Evolutionary conservation across 176 grass and related monocot genomes (phyloP).

Genomic region (Triticum urartu): DNA sequence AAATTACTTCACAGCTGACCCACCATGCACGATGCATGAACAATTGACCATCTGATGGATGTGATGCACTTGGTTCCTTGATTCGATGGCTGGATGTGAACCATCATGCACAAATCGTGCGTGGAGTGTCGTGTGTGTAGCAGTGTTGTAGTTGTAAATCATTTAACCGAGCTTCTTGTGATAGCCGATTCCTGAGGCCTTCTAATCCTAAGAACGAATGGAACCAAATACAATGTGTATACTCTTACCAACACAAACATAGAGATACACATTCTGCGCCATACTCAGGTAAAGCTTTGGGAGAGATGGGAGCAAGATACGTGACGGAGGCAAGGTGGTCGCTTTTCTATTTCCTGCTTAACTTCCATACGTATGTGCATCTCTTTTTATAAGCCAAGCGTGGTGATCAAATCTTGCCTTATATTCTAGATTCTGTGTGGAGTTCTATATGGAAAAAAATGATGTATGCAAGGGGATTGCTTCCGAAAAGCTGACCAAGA

Average conservation of each 20-base stretch:
- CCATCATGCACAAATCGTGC: too few relatives aligned
- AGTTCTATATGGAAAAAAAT: neutral
- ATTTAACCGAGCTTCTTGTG: neutral
- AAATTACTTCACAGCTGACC: too few relatives aligned
- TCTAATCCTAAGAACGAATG: neutral
- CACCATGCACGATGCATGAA: too few relatives aligned
- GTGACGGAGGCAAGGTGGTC: neutral
- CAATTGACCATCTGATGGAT: too few relatives aligned
- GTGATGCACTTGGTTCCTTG: too few relatives aligned
- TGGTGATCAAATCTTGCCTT: neutral
- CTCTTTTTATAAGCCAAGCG: neutral
- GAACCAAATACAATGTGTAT: neutral
- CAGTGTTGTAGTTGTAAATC: too few relatives aligned
- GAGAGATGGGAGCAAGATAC: neutral
- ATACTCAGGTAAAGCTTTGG: neutral
- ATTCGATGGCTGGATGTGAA: too few relatives aligned
- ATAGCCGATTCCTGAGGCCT: neutral
- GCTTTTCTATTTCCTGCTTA: too few relatives aligned
- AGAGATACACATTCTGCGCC: neutral
- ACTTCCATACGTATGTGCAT: neutral
- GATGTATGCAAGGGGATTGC: neutral
- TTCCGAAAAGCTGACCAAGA: too few relatives aligned
- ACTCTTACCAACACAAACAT: neutral
- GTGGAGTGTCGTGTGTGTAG: too few relatives aligned
- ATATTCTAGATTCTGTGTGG: neutral